A percentile compares a stretch with the other conserved stretches of the same genome.
phyloP scores from a whole-genome alignment of 192 early-diverging fungal genomes.

The Coemansia asiatica region DNA sequence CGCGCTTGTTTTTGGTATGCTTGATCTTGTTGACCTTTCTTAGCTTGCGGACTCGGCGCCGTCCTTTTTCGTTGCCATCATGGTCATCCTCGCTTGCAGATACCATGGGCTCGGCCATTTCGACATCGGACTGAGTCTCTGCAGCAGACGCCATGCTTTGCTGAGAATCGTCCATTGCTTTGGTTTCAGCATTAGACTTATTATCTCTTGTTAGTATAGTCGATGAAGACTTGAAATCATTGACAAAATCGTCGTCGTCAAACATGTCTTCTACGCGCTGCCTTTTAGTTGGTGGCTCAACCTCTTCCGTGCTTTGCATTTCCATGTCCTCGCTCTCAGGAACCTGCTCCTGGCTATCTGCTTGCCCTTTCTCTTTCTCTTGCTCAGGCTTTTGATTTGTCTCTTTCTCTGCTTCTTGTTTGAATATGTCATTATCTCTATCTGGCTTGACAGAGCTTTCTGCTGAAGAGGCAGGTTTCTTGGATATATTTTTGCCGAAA shows the following conservation, averaged over 20 bases:
- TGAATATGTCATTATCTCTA: not conserved
- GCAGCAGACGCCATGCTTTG: not conserved
- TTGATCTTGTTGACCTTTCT: conserved; percentile 50
- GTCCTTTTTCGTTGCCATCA: not conserved
- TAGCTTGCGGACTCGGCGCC: conserved; percentile 42
- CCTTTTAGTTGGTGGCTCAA: not conserved
- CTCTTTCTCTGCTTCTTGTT: not conserved
- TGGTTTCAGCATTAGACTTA: not conserved
- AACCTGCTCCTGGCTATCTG: not conserved
- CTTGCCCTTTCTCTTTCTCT: no score
- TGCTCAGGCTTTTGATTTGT: no score
- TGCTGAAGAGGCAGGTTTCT: conserved; percentile 8
- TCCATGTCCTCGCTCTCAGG: conserved; percentile 17
- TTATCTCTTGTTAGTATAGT: not conserved
- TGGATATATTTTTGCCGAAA: conserved; percentile 27
- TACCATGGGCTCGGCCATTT: conserved; percentile 28
- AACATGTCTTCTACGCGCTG: conserved; percentile 53
- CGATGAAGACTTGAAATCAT: not conserved
- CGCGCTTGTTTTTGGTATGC: conserved; percentile 51
- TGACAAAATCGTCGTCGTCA: conserved; percentile 20
- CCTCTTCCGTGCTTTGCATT: conserved; percentile 21
- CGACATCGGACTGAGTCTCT: conserved; percentile 23
- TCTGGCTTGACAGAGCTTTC: not conserved
- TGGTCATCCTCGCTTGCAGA: conserved; percentile 3
- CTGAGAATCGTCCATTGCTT: not conserved